Conservation (phyloP, 139 green algal genomes). For the Parachlorella kessleri region DNA sequence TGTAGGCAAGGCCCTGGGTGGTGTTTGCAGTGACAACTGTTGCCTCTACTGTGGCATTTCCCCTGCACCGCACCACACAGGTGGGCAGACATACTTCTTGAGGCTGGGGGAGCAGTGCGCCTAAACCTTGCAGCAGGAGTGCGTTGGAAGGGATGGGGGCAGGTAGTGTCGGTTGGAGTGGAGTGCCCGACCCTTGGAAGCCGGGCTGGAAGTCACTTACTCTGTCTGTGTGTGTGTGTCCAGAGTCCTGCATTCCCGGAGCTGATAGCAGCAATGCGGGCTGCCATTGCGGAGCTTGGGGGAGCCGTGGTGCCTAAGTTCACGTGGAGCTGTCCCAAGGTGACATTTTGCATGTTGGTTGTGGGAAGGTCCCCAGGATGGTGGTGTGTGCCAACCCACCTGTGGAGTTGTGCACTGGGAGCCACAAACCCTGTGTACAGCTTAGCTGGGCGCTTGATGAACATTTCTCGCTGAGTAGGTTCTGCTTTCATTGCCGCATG, state of each 20-base stretch:
- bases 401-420: not conserved
- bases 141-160: too few relatives aligned
- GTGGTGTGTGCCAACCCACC: too few relatives aligned
- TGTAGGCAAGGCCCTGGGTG: not conserved
- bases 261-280: constrained; percentile 43
- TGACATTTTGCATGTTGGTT: constrained; percentile 5
- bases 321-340: constrained; percentile 89
- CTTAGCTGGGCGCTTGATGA: not conserved
- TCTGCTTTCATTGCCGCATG: too few relatives aligned
- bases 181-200: too few relatives aligned
- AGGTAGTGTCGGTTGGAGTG: too few relatives aligned
- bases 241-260: constrained; percentile 24
- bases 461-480: too few relatives aligned
- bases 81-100: too few relatives aligned
- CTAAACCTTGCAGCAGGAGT: too few relatives aligned
- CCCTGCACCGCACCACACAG: too few relatives aligned
- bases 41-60: too few relatives aligned
- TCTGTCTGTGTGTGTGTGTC: not conserved
- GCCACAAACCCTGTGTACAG: not conserved
- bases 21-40: too few relatives aligned
- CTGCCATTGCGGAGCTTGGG: constrained; percentile 68
- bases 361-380: not conserved
- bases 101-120: too few relatives aligned
- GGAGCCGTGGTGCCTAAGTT: constrained; percentile 88
- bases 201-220: not conserved